Base-by-base conservation (phyloP, 2,329 filamentous ascomycete species). In the Phoma sp. region DNA sequence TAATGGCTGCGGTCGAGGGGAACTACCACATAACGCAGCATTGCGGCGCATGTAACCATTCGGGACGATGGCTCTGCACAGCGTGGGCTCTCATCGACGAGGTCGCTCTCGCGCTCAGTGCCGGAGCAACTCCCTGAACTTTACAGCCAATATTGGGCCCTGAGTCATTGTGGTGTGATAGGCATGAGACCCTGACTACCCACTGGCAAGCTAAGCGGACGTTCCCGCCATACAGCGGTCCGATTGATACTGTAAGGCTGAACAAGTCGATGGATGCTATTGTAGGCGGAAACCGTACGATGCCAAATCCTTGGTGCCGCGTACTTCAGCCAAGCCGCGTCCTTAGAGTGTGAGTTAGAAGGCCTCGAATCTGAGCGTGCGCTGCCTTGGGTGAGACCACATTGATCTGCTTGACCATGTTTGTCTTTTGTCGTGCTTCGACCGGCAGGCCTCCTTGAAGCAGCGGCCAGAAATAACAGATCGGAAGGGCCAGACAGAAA, bases 221-320 rank as follows among this genome's bases (percentile, higher is more conserved):
- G 43, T 41, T 57, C 55, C 61, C 63, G 61, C 56, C 37, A 25
- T 41, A 55, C 30, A 35, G 30, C 27, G 18, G 42, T 41, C 37
- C 14, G 27, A 37, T 35, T 35, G 18, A 25, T 36, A 11, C 42
- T 44, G 45, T 47, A 60, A 54, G 52, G 57, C 52, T 62, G 47
- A 52, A 55, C 54, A 52, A 13, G 10, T 33, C 5, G 32, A 9
- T 11, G 32, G 32, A 33, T 33, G 32, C 7, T 33, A n/a, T 33
- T 11, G 9, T 5, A 5, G 9, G 13, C 7, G 13, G 18, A 18
- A 33, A n/a, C 9, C 32, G 32, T 33, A 33, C 32, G 32, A 33
- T 33, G 9, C 13, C 4, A n/a, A 13, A 33, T 11, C 10, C 32
- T n/a, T n/a, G 32, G 27, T 9, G 27, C 27, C 32, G 32, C 32